A percentile compares a stretch with the other conserved stretches of the same genome.
Evolutionary conservation across 2,329 filamentous ascomycete species (phyloP).

Genomic region (Monosporascus ibericus): DNA sequence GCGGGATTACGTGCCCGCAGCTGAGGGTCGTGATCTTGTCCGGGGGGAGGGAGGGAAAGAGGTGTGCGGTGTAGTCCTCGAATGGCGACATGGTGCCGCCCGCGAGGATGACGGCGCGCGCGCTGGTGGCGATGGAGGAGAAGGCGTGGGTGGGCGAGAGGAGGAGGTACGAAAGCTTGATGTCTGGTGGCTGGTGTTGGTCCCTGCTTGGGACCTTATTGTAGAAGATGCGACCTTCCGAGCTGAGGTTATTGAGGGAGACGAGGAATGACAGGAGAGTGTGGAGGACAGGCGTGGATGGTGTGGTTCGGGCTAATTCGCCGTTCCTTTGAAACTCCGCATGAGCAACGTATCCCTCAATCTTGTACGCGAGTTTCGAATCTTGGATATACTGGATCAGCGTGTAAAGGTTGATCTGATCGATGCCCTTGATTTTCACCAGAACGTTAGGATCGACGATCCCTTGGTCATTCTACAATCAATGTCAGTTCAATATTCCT

Average conservation of each 20-base stretch:
- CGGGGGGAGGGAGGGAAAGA: slow-evolving; percentile 69
- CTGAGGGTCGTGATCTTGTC: slow-evolving; percentile 72
- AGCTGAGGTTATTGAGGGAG: slow-evolving; percentile 79
- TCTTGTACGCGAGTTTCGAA: slow-evolving; percentile 88
- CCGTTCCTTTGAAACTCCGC: slow-evolving; percentile 39
- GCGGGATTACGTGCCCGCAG: slow-evolving; percentile 89
- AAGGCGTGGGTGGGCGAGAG: slow-evolving; percentile 91
- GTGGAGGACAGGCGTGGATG: slow-evolving; percentile 50
- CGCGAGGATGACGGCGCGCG: slow-evolving; percentile 81
- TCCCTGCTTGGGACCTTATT: slow-evolving; percentile 34
- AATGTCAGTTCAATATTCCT: slow-evolving; percentile 18
- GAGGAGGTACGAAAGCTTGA: slow-evolving; percentile 75
- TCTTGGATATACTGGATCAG: slow-evolving; percentile 82
- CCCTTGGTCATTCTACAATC: slow-evolving; percentile 48
- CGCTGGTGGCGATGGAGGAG: slow-evolving; percentile 75
- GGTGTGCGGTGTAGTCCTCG: slow-evolving; percentile 77
- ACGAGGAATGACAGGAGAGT: slow-evolving; percentile 59
- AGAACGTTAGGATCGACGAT: slow-evolving; percentile 66
- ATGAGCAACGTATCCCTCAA: slow-evolving; percentile 77
- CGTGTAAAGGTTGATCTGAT: slow-evolving; percentile 92
- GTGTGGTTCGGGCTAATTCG: slow-evolving; percentile 16
- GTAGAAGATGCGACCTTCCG: slow-evolving; percentile 61
- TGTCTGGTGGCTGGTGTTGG: slow-evolving; percentile 26
- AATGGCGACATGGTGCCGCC: slow-evolving; percentile 98
- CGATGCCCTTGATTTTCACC: slow-evolving; percentile 77